Evolutionary conservation across 2,329 filamentous ascomycete species (phyloP), one percentile per base, ranked within the genome.

Genomic region (Dactylonectria macrodidyma): DNA sequence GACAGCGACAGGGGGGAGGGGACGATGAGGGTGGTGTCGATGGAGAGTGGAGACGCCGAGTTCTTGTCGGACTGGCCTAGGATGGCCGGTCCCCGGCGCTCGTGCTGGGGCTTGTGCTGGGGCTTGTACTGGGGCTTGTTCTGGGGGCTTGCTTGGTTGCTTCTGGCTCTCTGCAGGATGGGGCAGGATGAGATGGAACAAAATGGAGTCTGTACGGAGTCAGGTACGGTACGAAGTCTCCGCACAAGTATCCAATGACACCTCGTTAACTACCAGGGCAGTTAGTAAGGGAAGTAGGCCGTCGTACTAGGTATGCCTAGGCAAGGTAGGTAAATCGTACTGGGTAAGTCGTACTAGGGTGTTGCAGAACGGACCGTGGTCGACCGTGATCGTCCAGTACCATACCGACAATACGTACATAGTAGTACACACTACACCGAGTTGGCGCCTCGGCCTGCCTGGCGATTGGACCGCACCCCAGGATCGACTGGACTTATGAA

Each of bases 11-110:
- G 75, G 75, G 75, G 72, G 59, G 59, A 30, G 41, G 16, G 16
- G 65, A 72, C 71, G 73, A 75, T 73, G 73, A 74, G 73, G 73
- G 73, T 76, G 74, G 74, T 76, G 74, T 76, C 73, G 74, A 76
- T 73, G 69, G 64, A 66, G 64, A 58, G 74, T 75, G 74, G 74
- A 65, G 74, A 73, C 72, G 68, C 66, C 73, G 66, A 75, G 73
- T 62, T 62, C 65, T 54, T 62, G 54, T 66, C 59, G 64, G 64
- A 58, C 59, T 62, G 64, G 64, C 52, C 59, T 58, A 66, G 50
- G 52, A 59, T 61, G 64, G 52, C 46, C 22, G 38, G 34, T 55
- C 59, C 63, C 62, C 59, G 64, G 64, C 30, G 59, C 48, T 54
- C 16, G 30, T 68, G 55, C 68, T 65, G 69, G 71, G 71, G 65